Evolutionary conservation across 108 stramenopile species (phyloP).

Genomic region (Nitzschia sp.): DNA sequence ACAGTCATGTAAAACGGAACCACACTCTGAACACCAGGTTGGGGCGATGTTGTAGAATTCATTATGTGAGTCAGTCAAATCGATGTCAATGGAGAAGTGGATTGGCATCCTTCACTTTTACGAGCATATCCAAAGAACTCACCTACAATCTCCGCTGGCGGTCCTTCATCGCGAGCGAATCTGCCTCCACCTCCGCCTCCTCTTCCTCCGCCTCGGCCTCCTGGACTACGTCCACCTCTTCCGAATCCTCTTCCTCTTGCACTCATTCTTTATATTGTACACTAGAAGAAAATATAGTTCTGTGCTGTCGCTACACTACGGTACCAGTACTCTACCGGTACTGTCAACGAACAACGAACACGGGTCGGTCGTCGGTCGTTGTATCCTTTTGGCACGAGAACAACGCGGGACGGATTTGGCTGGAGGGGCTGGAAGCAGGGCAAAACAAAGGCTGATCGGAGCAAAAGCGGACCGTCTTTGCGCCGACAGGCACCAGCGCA

Average conservation of each 20-base stretch:
- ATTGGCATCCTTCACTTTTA: not conserved
- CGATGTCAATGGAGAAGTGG: not conserved
- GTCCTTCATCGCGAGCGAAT: constrained; percentile 73
- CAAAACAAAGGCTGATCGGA: too few species aligned
- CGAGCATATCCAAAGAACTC: constrained; percentile 9
- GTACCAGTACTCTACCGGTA: too few species aligned
- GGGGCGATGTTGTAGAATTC: too few species aligned
- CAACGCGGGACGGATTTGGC: too few species aligned
- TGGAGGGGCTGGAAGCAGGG: too few species aligned
- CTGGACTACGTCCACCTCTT: constrained; percentile 53
- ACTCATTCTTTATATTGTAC: constrained; percentile 13
- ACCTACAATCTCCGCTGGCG: constrained; percentile 82
- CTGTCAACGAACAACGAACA: too few species aligned
- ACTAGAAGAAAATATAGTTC: too few species aligned
- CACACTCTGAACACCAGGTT: constrained; percentile 72
- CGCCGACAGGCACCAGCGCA: too few species aligned
- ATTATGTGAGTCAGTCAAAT: not conserved
- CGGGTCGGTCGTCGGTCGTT: too few species aligned
- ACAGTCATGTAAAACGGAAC: constrained; percentile 78
- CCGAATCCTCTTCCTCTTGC: constrained; percentile 37
- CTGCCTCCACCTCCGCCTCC: constrained; percentile 32
- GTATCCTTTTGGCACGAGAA: too few species aligned
- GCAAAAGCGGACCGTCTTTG: too few species aligned
- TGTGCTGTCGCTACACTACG: too few species aligned
- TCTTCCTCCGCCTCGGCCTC: constrained; percentile 34